A percentile compares a stretch with the other conserved stretches of the same genome.
Evolutionary conservation across 352 stramenopile genomes (phyloP).

Genomic region (Phytopythium boreale): DNA sequence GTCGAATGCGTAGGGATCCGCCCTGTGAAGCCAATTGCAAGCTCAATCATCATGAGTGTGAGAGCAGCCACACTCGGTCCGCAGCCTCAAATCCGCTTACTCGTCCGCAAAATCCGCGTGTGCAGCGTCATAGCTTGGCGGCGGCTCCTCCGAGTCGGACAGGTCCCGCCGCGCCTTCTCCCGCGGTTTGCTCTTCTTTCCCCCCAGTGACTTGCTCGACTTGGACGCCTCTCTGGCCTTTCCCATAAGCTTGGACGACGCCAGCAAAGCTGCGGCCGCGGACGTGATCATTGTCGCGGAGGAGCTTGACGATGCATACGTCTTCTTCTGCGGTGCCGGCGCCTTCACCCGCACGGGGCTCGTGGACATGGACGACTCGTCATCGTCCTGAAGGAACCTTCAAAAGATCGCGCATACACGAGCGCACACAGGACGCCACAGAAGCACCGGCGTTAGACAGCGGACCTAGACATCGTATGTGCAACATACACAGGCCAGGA

Average conservation of each 20-base stretch:
- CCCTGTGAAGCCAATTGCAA: constrained; percentile 16
- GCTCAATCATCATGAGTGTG: background rate
- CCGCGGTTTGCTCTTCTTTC: constrained; percentile 22
- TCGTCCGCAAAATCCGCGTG: background rate
- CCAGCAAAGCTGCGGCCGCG: constrained; percentile 46
- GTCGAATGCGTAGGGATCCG: constrained; percentile 77
- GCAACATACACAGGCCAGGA: background rate
- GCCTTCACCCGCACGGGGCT: background rate
- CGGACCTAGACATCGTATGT: background rate
- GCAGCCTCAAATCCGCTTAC: background rate
- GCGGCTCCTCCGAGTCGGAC: constrained; percentile 50
- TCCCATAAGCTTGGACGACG: constrained; percentile 37
- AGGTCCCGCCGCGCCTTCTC: constrained; percentile 21
- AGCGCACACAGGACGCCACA: background rate
- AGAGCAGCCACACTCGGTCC: background rate
- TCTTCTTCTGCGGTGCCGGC: constrained; percentile 1
- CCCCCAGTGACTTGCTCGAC: constrained; percentile 14
- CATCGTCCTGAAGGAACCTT: constrained; percentile 60
- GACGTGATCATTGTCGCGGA: constrained; percentile 41
- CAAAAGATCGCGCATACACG: background rate
- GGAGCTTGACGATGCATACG: constrained; percentile 9
- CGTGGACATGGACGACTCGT: constrained; percentile 33
- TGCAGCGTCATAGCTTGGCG: constrained; percentile 53
- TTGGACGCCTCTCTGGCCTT: constrained; percentile 17
- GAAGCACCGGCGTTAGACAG: constrained; percentile 4